These are phyloP conservation scores for Lenwebbia sp. DNA, from an alignment of 345 rosid species.

Conservation along the genomic window DNA sequence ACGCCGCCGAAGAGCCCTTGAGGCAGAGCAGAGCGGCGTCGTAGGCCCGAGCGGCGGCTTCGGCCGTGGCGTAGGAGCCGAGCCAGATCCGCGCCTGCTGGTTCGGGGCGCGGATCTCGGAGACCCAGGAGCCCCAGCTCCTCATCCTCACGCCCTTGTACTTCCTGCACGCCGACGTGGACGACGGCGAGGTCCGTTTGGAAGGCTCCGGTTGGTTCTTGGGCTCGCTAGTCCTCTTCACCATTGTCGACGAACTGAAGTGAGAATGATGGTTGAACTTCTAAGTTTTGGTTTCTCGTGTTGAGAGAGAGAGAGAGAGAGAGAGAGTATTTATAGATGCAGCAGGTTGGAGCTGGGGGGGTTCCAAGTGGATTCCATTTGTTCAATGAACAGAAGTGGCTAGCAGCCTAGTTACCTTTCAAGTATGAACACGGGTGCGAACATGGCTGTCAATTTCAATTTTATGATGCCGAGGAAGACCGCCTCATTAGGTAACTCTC, in stretches of 20 bases:
- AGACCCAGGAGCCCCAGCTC: conserved; percentile 98
- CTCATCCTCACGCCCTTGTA: conserved; percentile 97
- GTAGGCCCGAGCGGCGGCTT: conserved; percentile 97
- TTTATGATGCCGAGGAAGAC: neutral
- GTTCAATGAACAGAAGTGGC: neutral
- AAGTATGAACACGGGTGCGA: neutral
- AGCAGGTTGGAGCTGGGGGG: neutral
- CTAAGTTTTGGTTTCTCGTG: neutral
- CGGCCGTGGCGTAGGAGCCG: conserved; percentile 90
- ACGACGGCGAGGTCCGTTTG: neutral
- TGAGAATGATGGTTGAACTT: neutral
- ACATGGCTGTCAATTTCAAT: neutral
- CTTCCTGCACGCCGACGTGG: conserved; percentile 24
- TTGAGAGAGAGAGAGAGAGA: neutral
- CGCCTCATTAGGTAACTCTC: neutral
- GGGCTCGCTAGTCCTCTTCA: neutral
- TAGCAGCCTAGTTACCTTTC: neutral
- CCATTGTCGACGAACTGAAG: neutral
- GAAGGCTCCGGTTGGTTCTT: neutral
- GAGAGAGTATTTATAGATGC: neutral
- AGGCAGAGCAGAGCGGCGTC: conserved; percentile 95
- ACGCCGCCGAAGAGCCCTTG: conserved; percentile 43
- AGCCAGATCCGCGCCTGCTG: conserved; percentile 95
- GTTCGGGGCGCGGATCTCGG: conserved; percentile 97
- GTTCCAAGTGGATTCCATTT: neutral